These are phyloP conservation scores for bread wheat (Triticum aestivum) DNA, from an alignment of 176 grass and related monocot genomes.

Conservation along the genomic window IWGSC_CS_RefSeq_v2.1 NC_057811.1:149600883-149601382, in stretches of 20 bases:
- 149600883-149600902: constrained; percentile 7
- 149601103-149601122: constrained; percentile 18
- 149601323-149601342: neutral
- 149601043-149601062: constrained; percentile 14
- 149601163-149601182: constrained; percentile 81
- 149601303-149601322: neutral
- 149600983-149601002: constrained; percentile 99
- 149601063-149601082: neutral
- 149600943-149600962: constrained; percentile 95
- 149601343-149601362: neutral
- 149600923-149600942: constrained; percentile 97
- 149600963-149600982: constrained; percentile 92
- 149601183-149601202: constrained; percentile 35
- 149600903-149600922: constrained; percentile 19
- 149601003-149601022: constrained; percentile 89
- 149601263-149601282: neutral
- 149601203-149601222: neutral
- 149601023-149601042: neutral
- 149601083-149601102: neutral
- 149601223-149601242: neutral
- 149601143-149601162: constrained; percentile 76
- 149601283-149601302: neutral
- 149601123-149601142: constrained; percentile 92
- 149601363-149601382: neutral
- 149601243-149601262: neutral